Evolutionary conservation across 495 filamentous ascomycete genomes (phyloP).

Genomic region (Penicillium steckii): DNA sequence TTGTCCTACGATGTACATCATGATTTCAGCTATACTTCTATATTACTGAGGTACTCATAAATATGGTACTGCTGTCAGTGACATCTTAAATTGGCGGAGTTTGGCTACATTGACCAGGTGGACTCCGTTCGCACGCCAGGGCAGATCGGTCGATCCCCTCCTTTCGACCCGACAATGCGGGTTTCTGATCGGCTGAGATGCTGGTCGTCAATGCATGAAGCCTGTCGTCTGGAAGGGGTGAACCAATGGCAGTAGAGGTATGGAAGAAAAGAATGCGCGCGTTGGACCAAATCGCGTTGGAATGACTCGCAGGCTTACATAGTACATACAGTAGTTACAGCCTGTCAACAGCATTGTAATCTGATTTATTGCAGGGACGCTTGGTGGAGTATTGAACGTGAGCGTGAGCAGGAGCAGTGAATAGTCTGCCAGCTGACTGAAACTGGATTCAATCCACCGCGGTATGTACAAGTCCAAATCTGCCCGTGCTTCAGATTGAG

Average conservation of each 20-base stretch:
- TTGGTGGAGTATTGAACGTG: conserved; percentile 18
- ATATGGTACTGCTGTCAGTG: background rate
- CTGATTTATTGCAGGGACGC: conserved; percentile 23
- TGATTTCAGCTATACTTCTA: too few relatives aligned
- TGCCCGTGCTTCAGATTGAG: conserved; percentile 16
- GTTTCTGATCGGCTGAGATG: conserved; percentile 27
- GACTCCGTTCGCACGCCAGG: conserved; percentile 3
- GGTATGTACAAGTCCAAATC: background rate
- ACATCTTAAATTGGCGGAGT: background rate
- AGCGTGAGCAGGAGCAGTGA: too few relatives aligned
- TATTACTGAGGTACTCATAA: too few relatives aligned
- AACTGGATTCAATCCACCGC: conserved; percentile 1
- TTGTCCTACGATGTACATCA: too few relatives aligned
- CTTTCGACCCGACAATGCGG: conserved; percentile 17
- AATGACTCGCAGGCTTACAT: conserved; percentile 29
- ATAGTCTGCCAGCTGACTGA: background rate
- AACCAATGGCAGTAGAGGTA: conserved; percentile 9
- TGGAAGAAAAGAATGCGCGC: conserved; percentile 8
- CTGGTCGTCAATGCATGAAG: conserved; percentile 23
- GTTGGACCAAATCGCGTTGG: conserved; percentile 5
- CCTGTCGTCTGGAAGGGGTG: conserved; percentile 4
- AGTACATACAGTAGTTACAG: too few relatives aligned
- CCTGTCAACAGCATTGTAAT: background rate
- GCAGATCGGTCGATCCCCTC: conserved; percentile 14
- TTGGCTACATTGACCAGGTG: background rate